Evolutionary conservation across 768 basidiomycete genomes (phyloP).

Genomic region (Boletus fagicola): DNA sequence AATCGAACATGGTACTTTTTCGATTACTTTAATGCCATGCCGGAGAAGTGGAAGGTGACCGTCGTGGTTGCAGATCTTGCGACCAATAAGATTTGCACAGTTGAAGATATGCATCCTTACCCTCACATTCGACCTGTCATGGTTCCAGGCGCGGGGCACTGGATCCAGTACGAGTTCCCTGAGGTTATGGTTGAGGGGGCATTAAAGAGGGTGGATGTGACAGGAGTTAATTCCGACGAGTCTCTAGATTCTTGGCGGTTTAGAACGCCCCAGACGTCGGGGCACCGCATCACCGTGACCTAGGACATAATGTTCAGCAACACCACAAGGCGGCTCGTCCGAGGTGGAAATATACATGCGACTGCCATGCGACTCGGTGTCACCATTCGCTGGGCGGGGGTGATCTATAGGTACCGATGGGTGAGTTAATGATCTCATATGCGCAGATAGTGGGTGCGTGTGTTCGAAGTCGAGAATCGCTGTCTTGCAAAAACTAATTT

Average conservation of each 20-base stretch:
- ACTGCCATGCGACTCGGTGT: not conserved
- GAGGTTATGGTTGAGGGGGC: slow-evolving; percentile 21
- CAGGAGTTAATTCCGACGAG: not conserved
- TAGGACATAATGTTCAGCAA: not conserved
- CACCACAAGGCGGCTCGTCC: not conserved
- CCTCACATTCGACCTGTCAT: slow-evolving; percentile 9
- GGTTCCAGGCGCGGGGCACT: slow-evolving; percentile 22
- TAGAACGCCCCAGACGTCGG: not conserved
- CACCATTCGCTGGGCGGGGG: not conserved
- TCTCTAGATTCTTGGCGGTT: no score
- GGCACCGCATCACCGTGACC: not conserved
- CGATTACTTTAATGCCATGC: not conserved
- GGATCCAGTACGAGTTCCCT: slow-evolving; percentile 28
- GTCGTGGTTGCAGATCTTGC: slow-evolving; percentile 21
- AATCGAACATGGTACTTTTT: slow-evolving; percentile 21
- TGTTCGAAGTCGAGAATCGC: not conserved
- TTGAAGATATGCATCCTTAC: slow-evolving; percentile 15
- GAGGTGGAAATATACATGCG: not conserved
- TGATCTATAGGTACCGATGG: not conserved
- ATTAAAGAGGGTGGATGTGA: slow-evolving; percentile 2
- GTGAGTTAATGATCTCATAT: not conserved
- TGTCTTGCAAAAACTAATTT: not conserved
- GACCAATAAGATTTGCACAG: not conserved
- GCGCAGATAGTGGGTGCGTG: not conserved
- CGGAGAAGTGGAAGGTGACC: slow-evolving; percentile 15